phyloP scores from a whole-genome alignment of 1,284 basidiomycete species.

The Boletus sp. region DNA sequence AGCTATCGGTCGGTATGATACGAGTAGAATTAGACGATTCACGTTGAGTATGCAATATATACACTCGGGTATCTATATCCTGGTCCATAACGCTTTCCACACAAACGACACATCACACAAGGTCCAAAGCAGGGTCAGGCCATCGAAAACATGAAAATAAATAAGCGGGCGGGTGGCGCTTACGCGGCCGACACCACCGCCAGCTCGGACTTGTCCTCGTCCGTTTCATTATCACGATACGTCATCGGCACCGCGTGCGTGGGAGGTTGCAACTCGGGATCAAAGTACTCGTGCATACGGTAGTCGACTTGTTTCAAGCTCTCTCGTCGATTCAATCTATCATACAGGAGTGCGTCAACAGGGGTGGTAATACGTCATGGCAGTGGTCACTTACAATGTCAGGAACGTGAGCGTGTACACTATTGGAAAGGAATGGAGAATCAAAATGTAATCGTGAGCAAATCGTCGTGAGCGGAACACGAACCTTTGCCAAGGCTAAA shows the following conservation, averaged over 20 bases:
- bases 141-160: background rate
- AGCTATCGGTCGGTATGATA: too few species aligned
- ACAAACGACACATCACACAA: too few species aligned
- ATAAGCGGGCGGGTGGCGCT: background rate
- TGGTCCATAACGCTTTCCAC: too few species aligned
- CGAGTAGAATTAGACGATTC: too few species aligned
- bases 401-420: slow-evolving; percentile 21
- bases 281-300: background rate
- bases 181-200: background rate
- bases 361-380: too few species aligned
- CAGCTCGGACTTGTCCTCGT: background rate
- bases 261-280: background rate
- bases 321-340: slow-evolving; percentile 16
- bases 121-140: too few species aligned
- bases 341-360: too few species aligned
- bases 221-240: background rate
- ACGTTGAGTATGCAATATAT: too few species aligned
- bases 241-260: background rate
- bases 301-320: background rate
- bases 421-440: background rate
- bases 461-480: background rate
- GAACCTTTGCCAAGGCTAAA: slow-evolving; percentile 19
- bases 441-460: background rate
- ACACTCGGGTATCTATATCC: too few species aligned
- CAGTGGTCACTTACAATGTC: slow-evolving; percentile 8